phyloP scores from a whole-genome alignment of 768 basidiomycete species.

The Naganishia vaughanmartiniae region DNA sequence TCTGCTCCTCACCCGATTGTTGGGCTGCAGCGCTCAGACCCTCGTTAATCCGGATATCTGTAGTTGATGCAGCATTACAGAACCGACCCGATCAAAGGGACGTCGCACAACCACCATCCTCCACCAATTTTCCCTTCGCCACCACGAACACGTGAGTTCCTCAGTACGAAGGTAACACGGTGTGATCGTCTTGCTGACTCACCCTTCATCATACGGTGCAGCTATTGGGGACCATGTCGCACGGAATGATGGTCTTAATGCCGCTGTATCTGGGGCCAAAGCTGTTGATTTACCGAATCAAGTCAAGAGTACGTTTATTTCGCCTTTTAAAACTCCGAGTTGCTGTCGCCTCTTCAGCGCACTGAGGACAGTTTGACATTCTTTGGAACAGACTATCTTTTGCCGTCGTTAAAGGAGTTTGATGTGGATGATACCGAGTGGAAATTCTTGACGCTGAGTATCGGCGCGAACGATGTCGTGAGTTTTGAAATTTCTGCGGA shows the following conservation, averaged over 20 bases:
- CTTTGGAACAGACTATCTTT: conserved; percentile 35
- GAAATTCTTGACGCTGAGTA: conserved; percentile 48
- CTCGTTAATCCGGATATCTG: neutral
- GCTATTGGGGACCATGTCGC: conserved; percentile 25
- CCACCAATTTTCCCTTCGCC: conserved; percentile 32
- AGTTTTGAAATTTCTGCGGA: conserved; percentile 13
- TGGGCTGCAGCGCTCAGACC: neutral
- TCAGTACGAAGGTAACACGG: neutral
- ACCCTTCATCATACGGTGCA: neutral
- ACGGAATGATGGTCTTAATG: conserved; percentile 43
- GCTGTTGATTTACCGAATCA: conserved; percentile 36
- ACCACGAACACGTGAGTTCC: conserved; percentile 17
- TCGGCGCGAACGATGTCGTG: conserved; percentile 48
- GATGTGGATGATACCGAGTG: conserved; percentile 38
- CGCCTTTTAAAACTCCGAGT: too few species aligned
- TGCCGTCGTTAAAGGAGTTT: conserved; percentile 37
- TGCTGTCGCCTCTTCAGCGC: too few species aligned
- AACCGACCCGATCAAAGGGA: conserved; percentile 1
- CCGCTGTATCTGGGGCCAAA: conserved; percentile 41
- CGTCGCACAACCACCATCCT: neutral
- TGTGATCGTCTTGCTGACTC: too few species aligned
- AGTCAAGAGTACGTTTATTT: conserved; percentile 44
- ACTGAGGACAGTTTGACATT: too few species aligned
- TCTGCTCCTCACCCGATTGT: neutral
- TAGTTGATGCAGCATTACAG: conserved; percentile 20